phyloP scores from a whole-genome alignment of 352 stramenopile species.

The Phytophthora pistaciae region DNA sequence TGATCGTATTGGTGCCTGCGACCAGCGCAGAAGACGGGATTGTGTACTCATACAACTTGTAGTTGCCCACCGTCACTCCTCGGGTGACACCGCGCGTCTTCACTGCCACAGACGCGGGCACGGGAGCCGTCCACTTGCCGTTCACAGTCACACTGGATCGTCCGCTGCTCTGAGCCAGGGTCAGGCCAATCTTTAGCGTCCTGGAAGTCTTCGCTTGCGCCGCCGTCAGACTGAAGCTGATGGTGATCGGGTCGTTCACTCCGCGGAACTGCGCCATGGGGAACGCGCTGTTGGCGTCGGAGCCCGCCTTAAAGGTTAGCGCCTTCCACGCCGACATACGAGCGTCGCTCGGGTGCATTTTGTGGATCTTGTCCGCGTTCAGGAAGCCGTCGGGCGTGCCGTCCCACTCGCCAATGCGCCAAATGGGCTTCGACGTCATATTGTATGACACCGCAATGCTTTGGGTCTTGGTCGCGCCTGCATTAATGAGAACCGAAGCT shows the following conservation, averaged over 20 bases:
- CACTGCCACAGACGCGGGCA: slow-evolving; percentile 45
- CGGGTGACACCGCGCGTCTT: slow-evolving; percentile 60
- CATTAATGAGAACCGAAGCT: slow-evolving; percentile 27
- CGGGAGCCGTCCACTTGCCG: slow-evolving; percentile 41
- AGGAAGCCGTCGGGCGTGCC: slow-evolving; percentile 52
- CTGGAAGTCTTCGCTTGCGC: slow-evolving; percentile 27
- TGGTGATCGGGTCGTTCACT: slow-evolving; percentile 49
- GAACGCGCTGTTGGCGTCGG: slow-evolving; percentile 33
- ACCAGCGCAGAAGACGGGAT: slow-evolving; percentile 48
- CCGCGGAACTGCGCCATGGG: slow-evolving; percentile 59
- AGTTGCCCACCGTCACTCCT: slow-evolving; percentile 55
- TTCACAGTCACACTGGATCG: slow-evolving; percentile 51
- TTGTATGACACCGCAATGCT: slow-evolving; percentile 44
- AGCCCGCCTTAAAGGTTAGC: slow-evolving; percentile 32
- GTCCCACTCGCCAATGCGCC: slow-evolving; percentile 48
- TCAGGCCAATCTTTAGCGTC: slow-evolving; percentile 54
- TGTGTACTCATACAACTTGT: slow-evolving; percentile 60
- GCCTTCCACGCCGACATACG: slow-evolving; percentile 48
- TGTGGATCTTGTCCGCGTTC: slow-evolving; percentile 64
- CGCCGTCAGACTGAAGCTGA: slow-evolving; percentile 44
- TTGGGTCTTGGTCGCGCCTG: slow-evolving; percentile 20
- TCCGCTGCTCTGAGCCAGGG: slow-evolving; percentile 49
- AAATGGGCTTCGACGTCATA: slow-evolving; percentile 38
- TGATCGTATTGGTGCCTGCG: slow-evolving; percentile 43
- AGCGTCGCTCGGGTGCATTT: slow-evolving; percentile 58